Conservation (phyloP, 2,329 filamentous ascomycete genomes). For the Cordyceps militaris region DNA sequence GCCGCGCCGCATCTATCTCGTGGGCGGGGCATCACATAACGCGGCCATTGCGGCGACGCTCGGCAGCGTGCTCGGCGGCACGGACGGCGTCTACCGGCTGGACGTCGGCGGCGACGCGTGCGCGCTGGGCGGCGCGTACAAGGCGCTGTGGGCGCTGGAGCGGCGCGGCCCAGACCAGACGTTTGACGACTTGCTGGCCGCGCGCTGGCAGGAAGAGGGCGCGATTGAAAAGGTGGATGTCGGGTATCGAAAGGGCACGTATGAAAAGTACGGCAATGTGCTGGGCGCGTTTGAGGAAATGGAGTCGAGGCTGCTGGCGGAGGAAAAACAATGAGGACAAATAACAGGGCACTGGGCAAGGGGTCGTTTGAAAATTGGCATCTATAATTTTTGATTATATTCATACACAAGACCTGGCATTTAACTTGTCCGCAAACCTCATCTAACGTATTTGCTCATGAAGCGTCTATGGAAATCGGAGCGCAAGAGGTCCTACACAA, state of each 20-base stretch:
- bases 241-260: conserved; percentile 69
- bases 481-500: conserved; percentile 65
- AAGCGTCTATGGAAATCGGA: conserved; percentile 98
- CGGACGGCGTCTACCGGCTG: conserved; percentile 85
- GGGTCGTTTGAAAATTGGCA: conserved; percentile 10
- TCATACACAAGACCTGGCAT: conserved; percentile 15
- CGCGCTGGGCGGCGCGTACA: conserved; percentile 88
- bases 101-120: conserved; percentile 95
- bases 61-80: conserved; percentile 81
- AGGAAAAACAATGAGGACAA: conserved; percentile 22
- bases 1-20: conserved; percentile 84
- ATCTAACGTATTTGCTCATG: conserved; percentile 67
- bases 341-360: neutral
- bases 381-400: conserved; percentile 21
- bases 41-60: conserved; percentile 78
- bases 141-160: conserved; percentile 89
- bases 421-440: conserved; percentile 14
- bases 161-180: conserved; percentile 55
- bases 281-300: conserved; percentile 70
- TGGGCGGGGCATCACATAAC: conserved; percentile 87
- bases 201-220: conserved; percentile 76
- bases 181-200: conserved; percentile 82
- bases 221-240: conserved; percentile 77
- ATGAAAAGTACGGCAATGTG: conserved; percentile 70
- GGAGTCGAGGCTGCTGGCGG: conserved; percentile 57